Evolutionary conservation across 1,284 basidiomycete species (phyloP), one percentile per base, ranked within the genome.

Genomic region (Anthracocystis setariae): DNA sequence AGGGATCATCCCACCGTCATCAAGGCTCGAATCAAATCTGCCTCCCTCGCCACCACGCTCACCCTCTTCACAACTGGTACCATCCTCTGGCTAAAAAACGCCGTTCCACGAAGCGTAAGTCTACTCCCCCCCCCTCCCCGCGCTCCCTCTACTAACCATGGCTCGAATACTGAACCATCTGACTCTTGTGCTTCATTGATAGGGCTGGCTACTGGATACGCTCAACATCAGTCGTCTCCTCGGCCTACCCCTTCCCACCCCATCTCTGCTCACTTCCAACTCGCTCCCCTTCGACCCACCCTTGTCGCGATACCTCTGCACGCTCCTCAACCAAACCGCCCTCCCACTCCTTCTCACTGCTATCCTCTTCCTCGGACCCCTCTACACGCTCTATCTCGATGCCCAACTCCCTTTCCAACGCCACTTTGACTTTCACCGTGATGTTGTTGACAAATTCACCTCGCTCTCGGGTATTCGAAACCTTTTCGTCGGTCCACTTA

Each of bases 331-430:
- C 2, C 60, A 67, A 4, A 29, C 68, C 0, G 12, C 33, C 5
- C 27, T 50, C 4, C 59, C 72, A 1, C 38, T 73, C 18, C 17
- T 60, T 32, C 51, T 96, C 27, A 90, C 91, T 0, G 91, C 92
- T 0, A 70, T 88, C 2, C 86, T 98, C n/a, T 95, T 91, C 81
- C 81, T 89, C 3, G 95, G 95, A 0, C 92, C 94, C 0, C 84
- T 98, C 0, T 92, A 90, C 75, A 88, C 87, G 5, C 84, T 78
- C 15, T 90, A 84, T 67, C 84, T 93, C 1, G 85, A 85, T 7
- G 76, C 83, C 3, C 79, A 85, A 8, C 85, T 93, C 2, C 91
- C 92, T 0, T 86, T 88, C 10, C 90, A 91, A 82, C 49, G 65
- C 12, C 17, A 13, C 18, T 79, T 68, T 23, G 40, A 53, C 21